phyloP scores from a whole-genome alignment of 2,329 filamentous ascomycete genomes.

The Rachicladosporium sp. region DNA sequence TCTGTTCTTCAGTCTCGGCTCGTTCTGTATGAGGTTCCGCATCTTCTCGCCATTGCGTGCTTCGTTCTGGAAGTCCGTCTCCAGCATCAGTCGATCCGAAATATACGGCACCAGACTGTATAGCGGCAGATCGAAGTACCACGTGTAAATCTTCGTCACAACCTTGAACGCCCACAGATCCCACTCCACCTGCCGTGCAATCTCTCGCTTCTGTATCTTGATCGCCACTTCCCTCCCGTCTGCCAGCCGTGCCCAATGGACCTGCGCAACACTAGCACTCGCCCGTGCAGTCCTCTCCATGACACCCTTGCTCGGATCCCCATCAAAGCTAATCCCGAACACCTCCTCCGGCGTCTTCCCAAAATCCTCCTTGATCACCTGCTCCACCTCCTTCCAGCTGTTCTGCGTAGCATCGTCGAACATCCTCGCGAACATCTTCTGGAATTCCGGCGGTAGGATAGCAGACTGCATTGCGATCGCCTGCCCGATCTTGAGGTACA shows the following conservation, averaged over 20 bases:
- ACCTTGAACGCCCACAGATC: slow-evolving; percentile 94
- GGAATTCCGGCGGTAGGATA: slow-evolving; percentile 83
- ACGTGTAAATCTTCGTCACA: slow-evolving; percentile 70
- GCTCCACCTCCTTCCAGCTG: slow-evolving; percentile 71
- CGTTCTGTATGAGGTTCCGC: slow-evolving; percentile 60
- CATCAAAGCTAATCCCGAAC: slow-evolving; percentile 70
- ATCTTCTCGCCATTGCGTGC: slow-evolving; percentile 79
- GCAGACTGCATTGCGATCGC: slow-evolving; percentile 98
- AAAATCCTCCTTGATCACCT: slow-evolving; percentile 80
- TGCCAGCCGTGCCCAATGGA: slow-evolving; percentile 78
- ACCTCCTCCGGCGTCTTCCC: slow-evolving; percentile 73
- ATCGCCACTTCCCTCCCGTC: slow-evolving; percentile 89
- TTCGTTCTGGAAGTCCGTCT: slow-evolving; percentile 91
- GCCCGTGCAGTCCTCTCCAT: slow-evolving; percentile 63
- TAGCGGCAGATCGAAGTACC: slow-evolving; percentile 84
- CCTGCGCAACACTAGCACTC: slow-evolving; percentile 88
- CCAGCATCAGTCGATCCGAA: slow-evolving; percentile 76
- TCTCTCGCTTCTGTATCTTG: slow-evolving; percentile 94
- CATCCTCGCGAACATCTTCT: slow-evolving; percentile 91
- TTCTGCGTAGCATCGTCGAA: slow-evolving; percentile 97
- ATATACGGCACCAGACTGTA: slow-evolving; percentile 88
- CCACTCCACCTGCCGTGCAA: slow-evolving; percentile 80
- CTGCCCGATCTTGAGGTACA: slow-evolving; percentile 97
- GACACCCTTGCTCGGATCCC: slow-evolving; percentile 42
- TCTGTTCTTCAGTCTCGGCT: slow-evolving; percentile 61